Conservation (phyloP, 2,329 filamentous ascomycete species). For the Metarhizium humberi region DNA sequence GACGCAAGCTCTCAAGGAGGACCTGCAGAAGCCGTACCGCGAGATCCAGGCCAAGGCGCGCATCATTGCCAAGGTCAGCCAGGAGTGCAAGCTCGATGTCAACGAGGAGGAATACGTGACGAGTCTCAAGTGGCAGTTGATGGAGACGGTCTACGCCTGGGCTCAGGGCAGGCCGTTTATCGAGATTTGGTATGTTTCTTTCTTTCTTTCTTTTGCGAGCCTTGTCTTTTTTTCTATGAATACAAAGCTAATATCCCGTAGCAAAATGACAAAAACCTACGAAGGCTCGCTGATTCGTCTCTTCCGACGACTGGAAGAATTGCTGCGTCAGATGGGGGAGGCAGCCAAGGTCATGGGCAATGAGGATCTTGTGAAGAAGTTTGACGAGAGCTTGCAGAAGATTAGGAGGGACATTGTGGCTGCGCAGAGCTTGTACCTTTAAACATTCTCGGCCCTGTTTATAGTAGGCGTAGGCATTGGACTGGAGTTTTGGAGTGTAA, state of each 20-base stretch:
- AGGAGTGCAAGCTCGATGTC: constrained; percentile 87
- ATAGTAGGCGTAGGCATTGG: background rate
- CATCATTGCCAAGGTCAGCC: constrained; percentile 83
- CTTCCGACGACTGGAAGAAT: constrained; percentile 89
- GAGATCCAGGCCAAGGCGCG: constrained; percentile 83
- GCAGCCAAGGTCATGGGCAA: constrained; percentile 97
- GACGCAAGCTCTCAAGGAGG: constrained; percentile 67
- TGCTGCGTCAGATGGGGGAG: constrained; percentile 89
- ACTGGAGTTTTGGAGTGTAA: constrained; percentile 4
- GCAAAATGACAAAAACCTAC: constrained; percentile 98
- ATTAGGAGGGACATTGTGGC: constrained; percentile 91
- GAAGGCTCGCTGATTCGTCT: constrained; percentile 93
- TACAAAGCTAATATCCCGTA: constrained; percentile 24
- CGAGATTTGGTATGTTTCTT: constrained; percentile 74
- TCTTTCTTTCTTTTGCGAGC: background rate
- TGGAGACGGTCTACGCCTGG: constrained; percentile 95
- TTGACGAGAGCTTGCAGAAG: constrained; percentile 76
- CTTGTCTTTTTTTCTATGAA: no score
- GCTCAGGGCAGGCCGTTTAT: constrained; percentile 82
- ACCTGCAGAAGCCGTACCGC: constrained; percentile 74
- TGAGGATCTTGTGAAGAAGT: constrained; percentile 86
- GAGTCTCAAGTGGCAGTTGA: constrained; percentile 86
- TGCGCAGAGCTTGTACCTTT: constrained; percentile 86
- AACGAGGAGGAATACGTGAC: constrained; percentile 91
- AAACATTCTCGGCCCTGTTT: constrained; percentile 15